These are phyloP conservation scores for Plasmodium inui DNA, from an alignment of 169 alveolate genomes.

Conservation along the genomic window DNA sequence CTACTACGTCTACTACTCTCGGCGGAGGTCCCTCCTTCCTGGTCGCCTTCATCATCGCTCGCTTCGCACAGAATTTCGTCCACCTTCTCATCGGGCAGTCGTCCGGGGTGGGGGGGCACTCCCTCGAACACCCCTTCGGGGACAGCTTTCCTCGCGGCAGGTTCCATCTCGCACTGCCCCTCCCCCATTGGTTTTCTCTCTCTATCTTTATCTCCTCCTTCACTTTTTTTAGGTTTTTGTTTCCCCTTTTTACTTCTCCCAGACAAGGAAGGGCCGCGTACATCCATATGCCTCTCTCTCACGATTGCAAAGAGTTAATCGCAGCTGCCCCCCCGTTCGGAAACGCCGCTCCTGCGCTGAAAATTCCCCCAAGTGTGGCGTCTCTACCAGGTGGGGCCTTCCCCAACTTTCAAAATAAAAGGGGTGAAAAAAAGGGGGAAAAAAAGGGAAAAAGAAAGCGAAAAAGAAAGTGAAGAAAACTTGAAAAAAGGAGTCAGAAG, in stretches of 20 bases:
- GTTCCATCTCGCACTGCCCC: not conserved
- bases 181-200: not conserved
- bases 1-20: not conserved
- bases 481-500: not conserved
- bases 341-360: not conserved
- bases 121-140: not conserved
- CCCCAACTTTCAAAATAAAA: not conserved
- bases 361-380: not conserved
- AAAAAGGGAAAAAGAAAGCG: not conserved
- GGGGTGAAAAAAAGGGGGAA: not conserved
- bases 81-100: not conserved
- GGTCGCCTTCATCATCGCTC: constrained; percentile 34
- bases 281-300: not conserved
- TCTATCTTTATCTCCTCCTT: not conserved
- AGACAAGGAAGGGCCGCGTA: not conserved
- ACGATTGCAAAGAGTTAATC: not conserved
- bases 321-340: not conserved
- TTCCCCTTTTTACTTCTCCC: not conserved
- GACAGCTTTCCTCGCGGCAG: not conserved
- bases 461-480: not conserved
- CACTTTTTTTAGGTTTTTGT: not conserved
- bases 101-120: not conserved
- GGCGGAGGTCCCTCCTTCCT: not conserved
- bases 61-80: constrained; percentile 42
- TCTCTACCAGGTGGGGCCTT: not conserved